Percentiles rank a stretch among this genome's conserved stretches.
These are phyloP conservation scores for Neurospora terricola DNA, from an alignment of 495 filamentous ascomycete genomes.

Conservation along the genomic window DNA sequence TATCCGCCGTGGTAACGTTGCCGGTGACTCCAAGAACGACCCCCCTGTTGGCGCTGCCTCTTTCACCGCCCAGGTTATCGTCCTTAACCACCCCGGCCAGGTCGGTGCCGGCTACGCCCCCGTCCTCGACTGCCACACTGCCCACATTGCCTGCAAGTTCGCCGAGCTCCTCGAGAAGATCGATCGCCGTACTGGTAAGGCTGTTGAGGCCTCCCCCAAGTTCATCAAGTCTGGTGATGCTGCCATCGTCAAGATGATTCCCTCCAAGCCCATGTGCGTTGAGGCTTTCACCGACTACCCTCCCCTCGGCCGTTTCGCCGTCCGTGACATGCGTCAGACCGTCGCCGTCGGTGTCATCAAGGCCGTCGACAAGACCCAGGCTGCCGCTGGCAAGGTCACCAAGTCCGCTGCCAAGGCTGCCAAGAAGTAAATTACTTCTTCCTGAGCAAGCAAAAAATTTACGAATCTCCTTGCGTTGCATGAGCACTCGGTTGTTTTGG, in stretches of 20 bases:
- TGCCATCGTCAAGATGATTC: constrained; percentile 99
- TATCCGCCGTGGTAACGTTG: constrained; percentile 99
- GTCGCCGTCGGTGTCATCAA: constrained; percentile 96
- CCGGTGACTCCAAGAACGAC: constrained; percentile 99
- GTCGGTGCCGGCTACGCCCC: constrained; percentile 98
- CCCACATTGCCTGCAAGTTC: constrained; percentile 99
- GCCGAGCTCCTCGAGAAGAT: constrained; percentile 98
- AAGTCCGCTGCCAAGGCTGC: constrained; percentile 70
- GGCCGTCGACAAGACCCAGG: constrained; percentile 41
- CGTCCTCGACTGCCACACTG: constrained; percentile 98
- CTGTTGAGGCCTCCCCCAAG: constrained; percentile 82
- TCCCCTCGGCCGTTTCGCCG: constrained; percentile 96
- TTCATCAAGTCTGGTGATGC: constrained; percentile 99
- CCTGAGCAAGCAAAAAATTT: constrained; percentile 8
- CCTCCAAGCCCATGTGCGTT: constrained; percentile 99
- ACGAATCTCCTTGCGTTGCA: constrained; percentile 31
- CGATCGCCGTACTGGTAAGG: constrained; percentile 99
- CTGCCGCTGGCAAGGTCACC: constrained; percentile 40
- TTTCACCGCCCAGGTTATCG: constrained; percentile 99
- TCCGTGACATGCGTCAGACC: constrained; percentile 88
- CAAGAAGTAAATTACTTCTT: constrained; percentile 40
- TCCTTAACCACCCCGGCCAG: constrained; percentile 99
- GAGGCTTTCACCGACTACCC: constrained; percentile 99
- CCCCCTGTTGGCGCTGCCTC: constrained; percentile 77
- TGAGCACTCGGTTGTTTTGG: constrained; percentile 36